Base-by-base conservation (phyloP, 2,329 filamentous ascomycete species). In the Whalleya microplaca region DNA sequence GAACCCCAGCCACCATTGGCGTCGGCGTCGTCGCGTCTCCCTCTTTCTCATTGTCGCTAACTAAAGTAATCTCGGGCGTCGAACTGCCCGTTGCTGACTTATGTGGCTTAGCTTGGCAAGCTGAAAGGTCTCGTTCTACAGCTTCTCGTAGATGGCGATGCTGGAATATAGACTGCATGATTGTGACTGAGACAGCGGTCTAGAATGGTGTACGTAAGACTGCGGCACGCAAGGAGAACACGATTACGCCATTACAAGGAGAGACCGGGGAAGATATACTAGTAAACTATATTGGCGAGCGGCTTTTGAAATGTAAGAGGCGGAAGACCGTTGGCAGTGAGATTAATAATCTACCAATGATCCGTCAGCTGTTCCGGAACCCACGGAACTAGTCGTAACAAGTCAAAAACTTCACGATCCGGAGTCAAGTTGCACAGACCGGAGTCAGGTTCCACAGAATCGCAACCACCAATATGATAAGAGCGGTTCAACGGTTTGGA, bases 81-180 rank as follows among this genome's bases (percentile, higher is more conserved):
- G 47, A 49, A 18, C 29, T 42, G 18, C 40, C 47, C 14, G 21
- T n/a, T 2, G 20, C 10, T 4, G 32, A 37, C 2, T 18, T 20
- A 14, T 18, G 18, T 21, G 19, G n/a, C 37, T 58, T 50, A n/a
- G 49, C 16, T 12, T 48, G 43, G 43, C 8, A 14, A 16, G 21
- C 23, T 23, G 50, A 49, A 3, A 60, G 42, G 37, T 60, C 52
- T 37, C 42, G 42, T 32, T 51, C 21, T 8, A 54, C 57, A 8
- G 46, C 50, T 29, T 46, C 47, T 23, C 57, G 32, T 20, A 60
- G 51, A 5, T 50, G 29, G 20, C 49, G 54, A 44, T 60, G 54
- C 41, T 60, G 57, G 18, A 58, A 27, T 14, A 47, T 37, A 7
- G 51, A 54, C 37, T 58, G 56, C 51, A 49, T 41, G 37, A 42